Base-by-base conservation (phyloP, 2,329 filamentous ascomycete species). In the Periconia sp. region DNA sequence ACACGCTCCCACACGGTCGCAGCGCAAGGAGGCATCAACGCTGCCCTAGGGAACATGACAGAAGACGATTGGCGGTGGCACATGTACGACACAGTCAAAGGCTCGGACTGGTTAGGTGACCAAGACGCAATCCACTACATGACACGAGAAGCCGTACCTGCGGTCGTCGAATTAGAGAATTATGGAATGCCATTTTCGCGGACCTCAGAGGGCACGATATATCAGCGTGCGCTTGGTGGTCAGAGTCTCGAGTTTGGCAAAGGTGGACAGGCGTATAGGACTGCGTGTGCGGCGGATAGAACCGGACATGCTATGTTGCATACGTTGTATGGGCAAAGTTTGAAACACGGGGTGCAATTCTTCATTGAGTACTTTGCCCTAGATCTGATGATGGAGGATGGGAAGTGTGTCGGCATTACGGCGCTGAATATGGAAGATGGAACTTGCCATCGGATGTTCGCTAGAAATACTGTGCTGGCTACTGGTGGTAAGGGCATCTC, bases 1-100 rank as follows among this genome's bases (percentile, higher is more conserved):
- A 85, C 83, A 13, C 73, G 83, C 69, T 81, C 77, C 55, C 82
- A 85, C 67, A 86, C 82, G 9, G 83, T 85, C 45, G 83, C 83
- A n/a, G 83, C 83, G 17, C 83, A 86, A 68, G 82, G 83, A 50
- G 83, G 83, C 51, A 85, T 85, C 61, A 82, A 82, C 61, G 79
- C 79, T 8, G 79, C 79, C 3, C 65, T 82, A 12, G 79, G 78
- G 52, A 59, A 52, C 55, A 79, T 79, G 75, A 74, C 73, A 26
- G 66, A 75, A 53, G 79, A 82, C 59, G 78, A 81, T 52, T 83
- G 77, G 77, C 71, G 78, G 43, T 82, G 79, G 79, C 79, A 83
- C 60, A 79, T 81, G 75, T 83, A 82, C 63, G 78, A 82, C 56
- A 81, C 78, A 0, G 78, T 82, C 24, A 82, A 82, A 65, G 79